These are phyloP conservation scores for Claviceps humidiphila DNA, from an alignment of 2,329 filamentous ascomycete genomes.

Conservation along the genomic window DNA sequence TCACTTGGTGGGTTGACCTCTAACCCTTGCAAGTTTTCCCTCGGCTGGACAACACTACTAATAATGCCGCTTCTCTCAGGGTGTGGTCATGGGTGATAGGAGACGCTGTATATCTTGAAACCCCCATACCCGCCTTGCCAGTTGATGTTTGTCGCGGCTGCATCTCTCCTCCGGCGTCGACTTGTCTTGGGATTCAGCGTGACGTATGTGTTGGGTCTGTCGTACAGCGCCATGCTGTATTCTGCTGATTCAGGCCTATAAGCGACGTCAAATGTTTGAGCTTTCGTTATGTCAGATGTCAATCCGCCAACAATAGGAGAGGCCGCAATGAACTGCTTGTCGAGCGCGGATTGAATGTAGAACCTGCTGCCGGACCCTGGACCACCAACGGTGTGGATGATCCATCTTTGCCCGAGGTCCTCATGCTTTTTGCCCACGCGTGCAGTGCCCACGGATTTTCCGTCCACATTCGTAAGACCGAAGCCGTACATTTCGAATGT, in stretches of 20 bases:
- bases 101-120: slow-evolving; percentile 6
- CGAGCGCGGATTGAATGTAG: slow-evolving; percentile 14
- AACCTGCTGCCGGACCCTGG: slow-evolving; percentile 13
- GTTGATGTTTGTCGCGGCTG: neutral
- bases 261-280: slow-evolving; percentile 6
- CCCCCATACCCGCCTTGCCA: neutral
- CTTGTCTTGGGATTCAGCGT: neutral
- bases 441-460: slow-evolving; percentile 8
- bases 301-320: slow-evolving; percentile 4
- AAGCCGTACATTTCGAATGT: slow-evolving; percentile 31
- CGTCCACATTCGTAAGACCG: slow-evolving; percentile 23
- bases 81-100: slow-evolving; percentile 1
- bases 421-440: slow-evolving; percentile 20
- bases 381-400: slow-evolving; percentile 26
- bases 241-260: slow-evolving; percentile 2
- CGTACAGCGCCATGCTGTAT: slow-evolving; percentile 3
- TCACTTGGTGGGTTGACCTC: too few species aligned
- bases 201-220: neutral
- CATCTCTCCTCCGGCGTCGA: neutral
- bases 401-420: slow-evolving; percentile 31
- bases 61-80: neutral
- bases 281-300: slow-evolving; percentile 2
- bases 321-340: slow-evolving; percentile 30
- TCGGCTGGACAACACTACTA: neutral
- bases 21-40: neutral